phyloP scores from a whole-genome alignment of 495 filamentous ascomycete species.

The Daldinia vernicosa region DNA sequence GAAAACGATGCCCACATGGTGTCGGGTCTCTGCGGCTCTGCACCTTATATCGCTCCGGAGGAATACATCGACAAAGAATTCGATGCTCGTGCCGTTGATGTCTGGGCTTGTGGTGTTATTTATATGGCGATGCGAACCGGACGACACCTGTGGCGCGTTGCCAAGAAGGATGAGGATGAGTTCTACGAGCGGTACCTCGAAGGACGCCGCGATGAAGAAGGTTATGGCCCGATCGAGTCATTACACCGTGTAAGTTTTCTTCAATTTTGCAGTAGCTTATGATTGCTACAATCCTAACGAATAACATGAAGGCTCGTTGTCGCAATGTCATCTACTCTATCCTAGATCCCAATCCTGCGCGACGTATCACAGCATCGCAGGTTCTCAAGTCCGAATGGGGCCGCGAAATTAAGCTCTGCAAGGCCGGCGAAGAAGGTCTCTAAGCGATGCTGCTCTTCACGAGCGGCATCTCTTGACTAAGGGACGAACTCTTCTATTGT shows the following conservation, averaged over 20 bases:
- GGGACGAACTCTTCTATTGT: slow-evolving; percentile 9
- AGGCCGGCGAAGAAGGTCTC: slow-evolving; percentile 90
- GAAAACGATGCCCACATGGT: slow-evolving; percentile 99
- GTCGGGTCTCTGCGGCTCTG: slow-evolving; percentile 92
- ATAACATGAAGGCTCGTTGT: slow-evolving; percentile 79
- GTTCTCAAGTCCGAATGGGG: slow-evolving; percentile 99
- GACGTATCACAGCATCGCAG: slow-evolving; percentile 94
- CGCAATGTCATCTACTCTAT: slow-evolving; percentile 99
- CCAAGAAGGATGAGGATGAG: slow-evolving; percentile 94
- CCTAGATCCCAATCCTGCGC: slow-evolving; percentile 89
- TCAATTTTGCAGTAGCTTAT: background rate
- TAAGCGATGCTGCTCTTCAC: slow-evolving; percentile 47
- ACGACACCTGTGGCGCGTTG: slow-evolving; percentile 93
- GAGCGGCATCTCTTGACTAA: slow-evolving; percentile 8
- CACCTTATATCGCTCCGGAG: slow-evolving; percentile 97
- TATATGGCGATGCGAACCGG: slow-evolving; percentile 99
- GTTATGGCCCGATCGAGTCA: slow-evolving; percentile 95
- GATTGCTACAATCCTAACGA: slow-evolving; percentile 26
- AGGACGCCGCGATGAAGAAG: slow-evolving; percentile 90
- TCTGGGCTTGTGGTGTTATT: slow-evolving; percentile 98
- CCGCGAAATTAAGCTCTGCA: slow-evolving; percentile 94
- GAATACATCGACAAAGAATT: slow-evolving; percentile 96
- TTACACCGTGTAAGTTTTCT: slow-evolving; percentile 82
- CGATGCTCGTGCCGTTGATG: slow-evolving; percentile 93
- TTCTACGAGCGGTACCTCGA: slow-evolving; percentile 95